Conservation (phyloP, 1,284 basidiomycete genomes). For the Ustilago lituana region DNA sequence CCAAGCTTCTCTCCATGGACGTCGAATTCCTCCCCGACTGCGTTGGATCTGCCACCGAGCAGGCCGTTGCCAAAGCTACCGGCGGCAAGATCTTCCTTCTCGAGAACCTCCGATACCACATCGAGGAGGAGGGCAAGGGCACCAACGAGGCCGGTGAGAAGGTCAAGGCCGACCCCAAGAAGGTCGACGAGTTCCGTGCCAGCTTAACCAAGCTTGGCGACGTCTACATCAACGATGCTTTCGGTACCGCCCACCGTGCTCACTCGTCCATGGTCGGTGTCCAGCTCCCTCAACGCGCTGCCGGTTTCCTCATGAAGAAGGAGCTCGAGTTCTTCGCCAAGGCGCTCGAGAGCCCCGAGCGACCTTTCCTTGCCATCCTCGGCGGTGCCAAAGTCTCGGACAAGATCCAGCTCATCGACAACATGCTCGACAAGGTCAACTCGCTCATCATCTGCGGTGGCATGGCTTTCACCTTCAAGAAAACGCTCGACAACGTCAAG, state of each 20-base stretch:
- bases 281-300: slow-evolving; percentile 88
- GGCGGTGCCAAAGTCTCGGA: slow-evolving; percentile 99
- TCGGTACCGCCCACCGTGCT: slow-evolving; percentile 96
- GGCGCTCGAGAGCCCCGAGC: slow-evolving; percentile 90
- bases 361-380: slow-evolving; percentile 96
- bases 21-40: slow-evolving; percentile 86
- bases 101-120: slow-evolving; percentile 98
- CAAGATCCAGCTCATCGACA: slow-evolving; percentile 98
- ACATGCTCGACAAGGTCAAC: slow-evolving; percentile 99
- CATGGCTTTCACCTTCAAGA: slow-evolving; percentile 99
- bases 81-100: slow-evolving; percentile 87
- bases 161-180: slow-evolving; percentile 86
- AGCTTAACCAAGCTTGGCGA: slow-evolving; percentile 90
- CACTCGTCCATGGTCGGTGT: slow-evolving; percentile 99
- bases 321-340: slow-evolving; percentile 99
- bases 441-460: slow-evolving; percentile 96
- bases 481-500: slow-evolving; percentile 82
- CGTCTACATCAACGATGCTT: slow-evolving; percentile 98
- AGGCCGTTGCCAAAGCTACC: slow-evolving; percentile 76
- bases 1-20: slow-evolving; percentile 67
- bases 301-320: slow-evolving; percentile 98
- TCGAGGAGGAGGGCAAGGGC: slow-evolving; percentile 93
- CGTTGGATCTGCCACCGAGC: slow-evolving; percentile 85
- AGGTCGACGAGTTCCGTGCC: slow-evolving; percentile 85
- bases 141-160: slow-evolving; percentile 93